Evolutionary conservation across 768 basidiomycete genomes (phyloP), one percentile per base, ranked within the genome.

Genomic region (Jaapia argillacea): DNA sequence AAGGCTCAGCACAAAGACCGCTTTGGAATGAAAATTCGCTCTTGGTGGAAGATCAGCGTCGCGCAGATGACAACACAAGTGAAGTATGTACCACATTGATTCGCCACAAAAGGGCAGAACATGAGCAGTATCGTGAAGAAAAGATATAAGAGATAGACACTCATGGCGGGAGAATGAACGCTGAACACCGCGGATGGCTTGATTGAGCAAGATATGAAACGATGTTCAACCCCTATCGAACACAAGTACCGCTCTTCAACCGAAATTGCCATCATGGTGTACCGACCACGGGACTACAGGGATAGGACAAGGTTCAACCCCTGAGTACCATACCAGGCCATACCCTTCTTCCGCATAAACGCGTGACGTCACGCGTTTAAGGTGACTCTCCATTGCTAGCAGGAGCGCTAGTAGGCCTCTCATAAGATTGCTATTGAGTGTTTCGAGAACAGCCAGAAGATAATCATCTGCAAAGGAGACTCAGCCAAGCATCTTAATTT

Each of bases 1-100:
- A 45, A 4, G 56, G 50, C 22, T 50, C 10, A 7, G 49, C 20
- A 6, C 43, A 33, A 18, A 44, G 10, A 10, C 16, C 28, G 28
- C 28, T 16, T 33, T 33, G 10, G 10, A 33, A 10, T 33, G 10
- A 10, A 33, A 10, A 33, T 33, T 33, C 28, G 16, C 28, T 33
- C 28, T 33, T 10, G 16, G 16, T 16, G 10, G 10, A 10, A 33
- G 10, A 33, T 33, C 28, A 33, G 16, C 16, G 16, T 33, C 10
- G 10, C 16, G 28, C 10, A 33, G 28, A 10, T 33, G 10, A 33
- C 10, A 33, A 33, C 28, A 16, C n/a, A 33, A 10, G 10, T 10
- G 28, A 16, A 33, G 10, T 16, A 33, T 16, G 10, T 16, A 33
- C 28, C 28, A 33, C 28, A 16, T 16, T 33, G 28, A 33, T 10